Percentiles rank a stretch among this genome's conserved stretches.
These are phyloP conservation scores for Colletotrichum sp. DNA, from an alignment of 2,329 filamentous ascomycete species.

Conservation along the genomic window DNA sequence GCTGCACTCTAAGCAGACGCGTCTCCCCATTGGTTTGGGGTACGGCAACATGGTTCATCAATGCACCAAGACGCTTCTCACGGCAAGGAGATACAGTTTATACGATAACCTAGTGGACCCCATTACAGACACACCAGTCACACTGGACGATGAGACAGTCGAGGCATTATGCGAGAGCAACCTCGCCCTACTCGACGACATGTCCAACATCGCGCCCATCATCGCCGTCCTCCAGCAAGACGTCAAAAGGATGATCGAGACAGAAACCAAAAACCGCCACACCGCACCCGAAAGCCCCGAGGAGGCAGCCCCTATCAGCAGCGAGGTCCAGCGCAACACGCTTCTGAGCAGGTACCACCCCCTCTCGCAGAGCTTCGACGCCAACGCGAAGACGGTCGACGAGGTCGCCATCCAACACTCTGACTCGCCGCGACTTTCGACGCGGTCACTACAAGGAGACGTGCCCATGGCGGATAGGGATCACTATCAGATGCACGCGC, in stretches of 20 bases:
- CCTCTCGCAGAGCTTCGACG: constrained; percentile 3
- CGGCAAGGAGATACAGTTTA: neutral
- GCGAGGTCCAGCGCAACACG: neutral
- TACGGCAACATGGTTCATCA: constrained; percentile 4
- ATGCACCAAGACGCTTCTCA: constrained; percentile 8
- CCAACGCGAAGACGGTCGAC: neutral
- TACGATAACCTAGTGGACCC: neutral
- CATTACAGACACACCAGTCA: neutral
- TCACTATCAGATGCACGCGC: neutral
- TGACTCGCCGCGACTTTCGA: neutral
- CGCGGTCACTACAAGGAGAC: neutral
- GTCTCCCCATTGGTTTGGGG: neutral
- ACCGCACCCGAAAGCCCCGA: neutral
- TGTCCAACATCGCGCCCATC: constrained; percentile 3
- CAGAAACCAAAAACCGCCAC: neutral
- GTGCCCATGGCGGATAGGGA: neutral
- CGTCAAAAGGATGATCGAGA: neutral
- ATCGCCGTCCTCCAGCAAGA: constrained; percentile 7
- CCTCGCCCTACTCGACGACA: neutral
- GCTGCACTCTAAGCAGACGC: constrained; percentile 3
- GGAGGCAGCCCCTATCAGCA: neutral
- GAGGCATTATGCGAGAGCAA: neutral
- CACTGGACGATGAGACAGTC: neutral
- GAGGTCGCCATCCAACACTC: constrained; percentile 5
- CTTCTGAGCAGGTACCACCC: constrained; percentile 8